These are phyloP conservation scores for Apiospora hydei DNA, from an alignment of 2,329 filamentous ascomycete species.

Conservation along the genomic window DNA sequence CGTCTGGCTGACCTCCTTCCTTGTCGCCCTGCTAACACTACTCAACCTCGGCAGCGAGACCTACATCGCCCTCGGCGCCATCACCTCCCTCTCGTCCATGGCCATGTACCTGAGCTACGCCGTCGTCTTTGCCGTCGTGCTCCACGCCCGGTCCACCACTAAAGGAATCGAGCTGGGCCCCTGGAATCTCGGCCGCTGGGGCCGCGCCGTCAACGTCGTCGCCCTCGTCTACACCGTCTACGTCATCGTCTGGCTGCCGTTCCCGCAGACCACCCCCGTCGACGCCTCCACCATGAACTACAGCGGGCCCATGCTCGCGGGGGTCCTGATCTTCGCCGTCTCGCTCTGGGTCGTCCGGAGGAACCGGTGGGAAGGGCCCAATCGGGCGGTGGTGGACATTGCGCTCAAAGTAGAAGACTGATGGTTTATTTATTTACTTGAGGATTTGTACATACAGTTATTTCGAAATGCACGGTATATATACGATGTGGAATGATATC, in stretches of 20 bases:
- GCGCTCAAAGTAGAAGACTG: slow-evolving; percentile 5
- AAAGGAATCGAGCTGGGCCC: slow-evolving; percentile 11
- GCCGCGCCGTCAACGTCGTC: slow-evolving; percentile 24
- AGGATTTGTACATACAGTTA: background rate
- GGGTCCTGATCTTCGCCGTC: slow-evolving; percentile 20
- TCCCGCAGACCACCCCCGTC: slow-evolving; percentile 26
- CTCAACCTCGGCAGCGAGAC: slow-evolving; percentile 27
- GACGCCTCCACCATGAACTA: slow-evolving; percentile 27
- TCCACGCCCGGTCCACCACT: slow-evolving; percentile 19
- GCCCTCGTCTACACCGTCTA: slow-evolving; percentile 28
- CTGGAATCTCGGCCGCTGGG: slow-evolving; percentile 26
- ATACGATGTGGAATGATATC: background rate
- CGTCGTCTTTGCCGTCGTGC: slow-evolving; percentile 26
- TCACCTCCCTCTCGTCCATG: slow-evolving; percentile 29
- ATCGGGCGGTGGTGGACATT: slow-evolving; percentile 22
- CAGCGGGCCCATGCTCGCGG: slow-evolving; percentile 25
- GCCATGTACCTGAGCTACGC: slow-evolving; percentile 29
- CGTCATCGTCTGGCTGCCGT: slow-evolving; percentile 27
- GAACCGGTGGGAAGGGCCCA: slow-evolving; percentile 25
- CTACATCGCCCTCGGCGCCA: slow-evolving; percentile 28
- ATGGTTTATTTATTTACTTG: background rate
- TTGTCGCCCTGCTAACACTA: slow-evolving; percentile 26
- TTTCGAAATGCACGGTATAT: background rate
- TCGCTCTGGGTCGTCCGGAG: slow-evolving; percentile 21
- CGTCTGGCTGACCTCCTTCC: slow-evolving; percentile 23